A percentile compares a stretch with the other conserved stretches of the same genome.
Evolutionary conservation across 495 filamentous ascomycete genomes (phyloP).

Genomic region (Usnea hakonensis): DNA sequence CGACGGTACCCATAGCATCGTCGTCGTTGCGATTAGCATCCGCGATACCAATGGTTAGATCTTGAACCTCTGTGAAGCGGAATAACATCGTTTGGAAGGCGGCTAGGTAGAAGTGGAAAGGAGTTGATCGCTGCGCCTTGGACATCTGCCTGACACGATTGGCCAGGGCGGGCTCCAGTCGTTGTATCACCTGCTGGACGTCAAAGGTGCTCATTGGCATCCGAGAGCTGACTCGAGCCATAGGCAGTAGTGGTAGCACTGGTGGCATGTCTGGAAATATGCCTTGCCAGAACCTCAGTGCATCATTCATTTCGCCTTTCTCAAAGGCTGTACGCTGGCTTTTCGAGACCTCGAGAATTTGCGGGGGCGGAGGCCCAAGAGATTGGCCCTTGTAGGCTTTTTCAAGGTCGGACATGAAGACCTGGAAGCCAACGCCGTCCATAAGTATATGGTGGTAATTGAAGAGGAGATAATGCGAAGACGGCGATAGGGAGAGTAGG

Average conservation of each 20-base stretch:
- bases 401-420: conserved; percentile 36
- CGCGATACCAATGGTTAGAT: conserved; percentile 40
- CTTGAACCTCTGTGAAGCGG: conserved; percentile 21
- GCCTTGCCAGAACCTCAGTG: conserved; percentile 28
- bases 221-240: conserved; percentile 12
- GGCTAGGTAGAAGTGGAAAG: conserved; percentile 42
- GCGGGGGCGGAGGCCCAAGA: not conserved
- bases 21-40: conserved; percentile 25
- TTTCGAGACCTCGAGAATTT: conserved; percentile 8
- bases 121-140: conserved; percentile 9
- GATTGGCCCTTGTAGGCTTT: conserved; percentile 29
- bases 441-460: conserved; percentile 43
- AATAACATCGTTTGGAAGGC: conserved; percentile 27
- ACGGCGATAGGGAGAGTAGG: conserved; percentile 22
- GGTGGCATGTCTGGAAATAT: conserved; percentile 19
- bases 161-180: not conserved
- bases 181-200: not conserved
- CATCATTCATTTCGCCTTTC: conserved; percentile 16
- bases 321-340: conserved; percentile 1
- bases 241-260: conserved; percentile 28
- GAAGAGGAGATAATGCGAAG: conserved; percentile 18
- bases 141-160: conserved; percentile 5
- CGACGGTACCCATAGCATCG: conserved; percentile 25
- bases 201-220: not conserved
- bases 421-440: conserved; percentile 39